These are phyloP conservation scores for Saccharomycopsis lassenensis DNA, from an alignment of 805 yeast species.

Conservation along the genomic window DNA sequence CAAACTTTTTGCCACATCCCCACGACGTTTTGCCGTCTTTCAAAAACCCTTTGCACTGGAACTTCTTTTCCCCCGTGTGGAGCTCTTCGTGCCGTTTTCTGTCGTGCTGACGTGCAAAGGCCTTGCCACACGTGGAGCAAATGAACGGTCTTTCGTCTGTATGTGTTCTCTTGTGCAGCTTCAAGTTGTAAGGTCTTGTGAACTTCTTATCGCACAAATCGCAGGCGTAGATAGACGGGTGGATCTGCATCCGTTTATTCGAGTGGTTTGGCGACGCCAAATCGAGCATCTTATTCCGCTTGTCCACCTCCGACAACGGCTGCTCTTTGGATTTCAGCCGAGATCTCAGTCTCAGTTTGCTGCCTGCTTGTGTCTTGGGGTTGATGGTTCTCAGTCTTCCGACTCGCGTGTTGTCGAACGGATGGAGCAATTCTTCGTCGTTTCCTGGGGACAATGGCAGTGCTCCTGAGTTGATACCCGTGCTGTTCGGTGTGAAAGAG, in stretches of 20 bases:
- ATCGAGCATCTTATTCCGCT: conserved; percentile 47
- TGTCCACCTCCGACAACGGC: conserved; percentile 3
- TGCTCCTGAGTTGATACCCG: too few relatives aligned
- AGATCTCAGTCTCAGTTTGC: conserved; percentile 28
- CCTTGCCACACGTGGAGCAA: conserved; percentile 67
- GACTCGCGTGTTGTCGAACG: too few relatives aligned
- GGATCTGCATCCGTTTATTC: conserved; percentile 50
- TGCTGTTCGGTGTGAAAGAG: too few relatives aligned
- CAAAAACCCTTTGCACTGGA: conserved; percentile 56
- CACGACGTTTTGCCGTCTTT: conserved; percentile 43
- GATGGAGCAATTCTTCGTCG: conserved; percentile 20
- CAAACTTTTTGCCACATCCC: conserved; percentile 79
- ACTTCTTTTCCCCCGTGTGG: conserved; percentile 67
- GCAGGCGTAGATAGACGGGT: conserved; percentile 69
- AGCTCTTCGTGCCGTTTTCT: conserved; percentile 65
- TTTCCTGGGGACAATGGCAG: too few relatives aligned
- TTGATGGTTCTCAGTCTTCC: conserved; percentile 23
- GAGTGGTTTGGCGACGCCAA: conserved; percentile 48
- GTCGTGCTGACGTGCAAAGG: conserved; percentile 75
- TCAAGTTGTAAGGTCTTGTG: conserved; percentile 86
- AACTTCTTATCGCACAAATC: conserved; percentile 76
- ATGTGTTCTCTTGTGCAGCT: conserved; percentile 86
- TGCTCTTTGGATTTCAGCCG: conserved; percentile 22
- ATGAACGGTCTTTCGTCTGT: conserved; percentile 73
- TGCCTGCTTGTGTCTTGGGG: too few relatives aligned